These are phyloP conservation scores for Ogataea nonfermentans DNA, from an alignment of 805 yeast genomes.

Conservation along the genomic window DNA sequence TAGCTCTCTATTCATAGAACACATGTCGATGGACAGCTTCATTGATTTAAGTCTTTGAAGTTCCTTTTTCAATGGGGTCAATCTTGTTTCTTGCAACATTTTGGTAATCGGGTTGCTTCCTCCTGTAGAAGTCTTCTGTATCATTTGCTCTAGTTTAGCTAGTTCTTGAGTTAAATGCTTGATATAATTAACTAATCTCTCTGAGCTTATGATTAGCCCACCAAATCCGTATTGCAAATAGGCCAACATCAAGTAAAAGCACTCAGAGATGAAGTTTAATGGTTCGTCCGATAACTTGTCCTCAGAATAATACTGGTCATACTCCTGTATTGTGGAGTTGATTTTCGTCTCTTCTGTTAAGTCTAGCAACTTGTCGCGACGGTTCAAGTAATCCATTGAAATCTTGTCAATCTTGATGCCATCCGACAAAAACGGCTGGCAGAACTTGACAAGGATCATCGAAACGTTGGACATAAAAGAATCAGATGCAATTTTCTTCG, in stretches of 20 bases:
- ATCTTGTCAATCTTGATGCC: slow-evolving; percentile 72
- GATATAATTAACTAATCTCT: slow-evolving; percentile 48
- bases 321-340: slow-evolving; percentile 71
- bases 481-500: slow-evolving; percentile 65
- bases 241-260: slow-evolving; percentile 76
- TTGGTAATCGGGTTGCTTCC: slow-evolving; percentile 30
- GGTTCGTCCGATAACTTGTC: slow-evolving; percentile 32
- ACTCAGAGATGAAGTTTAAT: slow-evolving; percentile 82
- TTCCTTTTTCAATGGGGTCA: slow-evolving; percentile 34
- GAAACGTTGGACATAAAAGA: slow-evolving; percentile 80
- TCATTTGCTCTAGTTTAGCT: slow-evolving; percentile 46
- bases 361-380: slow-evolving; percentile 53
- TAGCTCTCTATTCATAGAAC: slow-evolving; percentile 53
- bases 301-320: slow-evolving; percentile 51
- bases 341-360: slow-evolving; percentile 79
- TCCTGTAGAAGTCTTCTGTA: slow-evolving; percentile 17
- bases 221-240: slow-evolving; percentile 88
- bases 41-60: slow-evolving; percentile 40
- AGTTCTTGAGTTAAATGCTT: slow-evolving; percentile 53
- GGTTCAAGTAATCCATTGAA: slow-evolving; percentile 63
- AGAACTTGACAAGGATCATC: slow-evolving; percentile 61
- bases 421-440: slow-evolving; percentile 77
- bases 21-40: slow-evolving; percentile 59
- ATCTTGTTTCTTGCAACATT: slow-evolving; percentile 27
- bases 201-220: slow-evolving; percentile 61